Evolutionary conservation across 2,329 filamentous ascomycete species (phyloP), one percentile per base, ranked within the genome.

Genomic region (Cadophora malorum): DNA sequence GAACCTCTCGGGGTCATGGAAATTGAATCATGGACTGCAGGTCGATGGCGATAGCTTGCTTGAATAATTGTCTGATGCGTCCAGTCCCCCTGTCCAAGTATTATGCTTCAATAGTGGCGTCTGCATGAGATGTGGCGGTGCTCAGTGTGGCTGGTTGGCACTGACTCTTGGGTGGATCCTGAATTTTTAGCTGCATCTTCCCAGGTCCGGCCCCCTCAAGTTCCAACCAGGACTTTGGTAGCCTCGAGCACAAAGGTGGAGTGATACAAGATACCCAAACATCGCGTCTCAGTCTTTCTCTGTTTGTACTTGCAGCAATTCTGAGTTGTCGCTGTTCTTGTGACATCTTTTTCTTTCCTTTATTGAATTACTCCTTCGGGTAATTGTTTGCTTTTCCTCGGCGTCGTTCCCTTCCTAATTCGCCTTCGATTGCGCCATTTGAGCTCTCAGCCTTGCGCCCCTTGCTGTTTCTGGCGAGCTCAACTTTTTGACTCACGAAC

Each of bases 101-200:
- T 21, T 49, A 50, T 31, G 25, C 25, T 33, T 28, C 21, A 31
- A 55, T 63, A 62, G 62, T 66, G 53, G 68, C 68, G 71, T 65
- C 63, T 69, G 69, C 69, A 71, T 70, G 65, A 69, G 50, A 21
- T 70, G 69, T 74, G 70, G 71, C 72, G 59, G 65, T 68, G 63
- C 33, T 69, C 70, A 70, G 74, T 70, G 68, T 38, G 55, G 33
- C 31, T 25, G 45, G 14, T 19, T 19, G 12, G 12, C 10, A 14
- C 10, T 38, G 35, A 38, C 35, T 38, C 12, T 38, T 38, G 35
- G 35, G 35, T 45, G 41, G 41, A 45, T 45, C 41, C 16, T 45
- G 41, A 14, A 14, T 25, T 19, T 35, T 53, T 52, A 61, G 35
- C 38, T 61, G 38, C 58, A 47, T 28, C 53, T 33, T 58, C 16